phyloP scores from a whole-genome alignment of 2,329 filamentous ascomycete genomes.

The Aspergillus aculeatinus region DNA sequence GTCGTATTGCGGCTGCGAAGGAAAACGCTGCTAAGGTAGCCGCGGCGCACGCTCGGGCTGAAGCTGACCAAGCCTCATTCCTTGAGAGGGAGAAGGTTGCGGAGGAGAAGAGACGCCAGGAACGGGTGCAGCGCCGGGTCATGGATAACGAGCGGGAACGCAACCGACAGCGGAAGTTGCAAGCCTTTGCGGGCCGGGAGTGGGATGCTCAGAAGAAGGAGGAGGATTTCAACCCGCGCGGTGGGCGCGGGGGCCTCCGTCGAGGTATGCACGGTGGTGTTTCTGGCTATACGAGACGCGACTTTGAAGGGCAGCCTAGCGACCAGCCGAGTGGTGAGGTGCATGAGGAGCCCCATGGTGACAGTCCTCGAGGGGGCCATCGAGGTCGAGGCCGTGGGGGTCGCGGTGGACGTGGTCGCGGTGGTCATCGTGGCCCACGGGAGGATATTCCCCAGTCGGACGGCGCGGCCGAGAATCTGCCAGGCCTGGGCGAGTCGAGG shows the following conservation, averaged over 20 bases:
- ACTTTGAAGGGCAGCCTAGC: conserved; percentile 26
- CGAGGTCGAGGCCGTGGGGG: conserved; percentile 35
- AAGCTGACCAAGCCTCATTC: conserved; percentile 66
- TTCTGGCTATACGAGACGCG: conserved; percentile 34
- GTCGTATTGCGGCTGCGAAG: conserved; percentile 61
- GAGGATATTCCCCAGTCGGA: conserved; percentile 22
- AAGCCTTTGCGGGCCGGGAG: conserved; percentile 58
- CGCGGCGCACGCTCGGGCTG: conserved; percentile 63
- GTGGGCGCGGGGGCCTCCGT: conserved; percentile 45
- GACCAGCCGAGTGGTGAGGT: conserved; percentile 15
- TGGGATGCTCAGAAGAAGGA: conserved; percentile 64
- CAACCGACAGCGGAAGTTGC: conserved; percentile 59
- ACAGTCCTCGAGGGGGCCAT: conserved; percentile 10
- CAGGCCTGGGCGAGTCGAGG: conserved; percentile 14
- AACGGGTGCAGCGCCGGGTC: conserved; percentile 51
- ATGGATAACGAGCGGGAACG: conserved; percentile 64
- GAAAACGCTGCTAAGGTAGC: conserved; percentile 60
- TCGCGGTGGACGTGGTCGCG: conserved; percentile 29
- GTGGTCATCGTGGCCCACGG: conserved; percentile 25
- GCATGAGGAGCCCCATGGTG: conserved; percentile 10
- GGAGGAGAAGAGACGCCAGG: conserved; percentile 55
- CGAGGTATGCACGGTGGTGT: conserved; percentile 56
- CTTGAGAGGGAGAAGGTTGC: conserved; percentile 62
- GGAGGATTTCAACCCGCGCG: conserved; percentile 50
- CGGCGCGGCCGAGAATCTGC: conserved; percentile 13